Percentiles rank a stretch among this genome's conserved stretches.
phyloP scores from a whole-genome alignment of 2,329 filamentous ascomycete genomes.

The Mycosphaerella sp. region DNA sequence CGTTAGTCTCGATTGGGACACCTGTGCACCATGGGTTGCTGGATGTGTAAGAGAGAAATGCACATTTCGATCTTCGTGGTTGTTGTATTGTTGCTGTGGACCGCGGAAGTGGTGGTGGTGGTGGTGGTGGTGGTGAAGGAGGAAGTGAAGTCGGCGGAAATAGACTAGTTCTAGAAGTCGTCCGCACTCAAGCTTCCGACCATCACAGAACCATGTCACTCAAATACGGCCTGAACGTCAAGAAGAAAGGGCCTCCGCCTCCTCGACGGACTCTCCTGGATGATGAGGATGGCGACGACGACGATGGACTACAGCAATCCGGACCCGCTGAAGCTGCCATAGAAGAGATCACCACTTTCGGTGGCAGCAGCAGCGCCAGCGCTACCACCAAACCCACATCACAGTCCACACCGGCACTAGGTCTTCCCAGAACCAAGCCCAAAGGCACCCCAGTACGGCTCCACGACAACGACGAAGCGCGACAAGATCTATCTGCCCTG shows the following conservation, averaged over 20 bases:
- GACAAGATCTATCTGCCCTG: constrained; percentile 55
- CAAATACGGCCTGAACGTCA: constrained; percentile 35
- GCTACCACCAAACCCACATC: constrained; percentile 8
- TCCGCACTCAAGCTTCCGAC: no score
- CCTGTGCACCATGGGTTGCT: no score
- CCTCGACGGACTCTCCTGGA: constrained; percentile 21
- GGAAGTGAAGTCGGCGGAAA: no score
- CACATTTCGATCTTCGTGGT: no score
- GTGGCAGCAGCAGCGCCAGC: constrained; percentile 49
- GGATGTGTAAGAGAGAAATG: no score
- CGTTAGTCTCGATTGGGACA: no score
- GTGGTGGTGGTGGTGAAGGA: no score
- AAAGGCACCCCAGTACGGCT: constrained; percentile 38
- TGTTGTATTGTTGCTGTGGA: no score
- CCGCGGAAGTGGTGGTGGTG: no score
- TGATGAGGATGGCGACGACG: constrained; percentile 29
- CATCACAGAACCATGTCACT: constrained; percentile 28
- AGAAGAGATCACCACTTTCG: constrained; percentile 53
- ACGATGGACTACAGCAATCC: constrained; percentile 18
- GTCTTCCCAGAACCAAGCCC: constrained; percentile 29
- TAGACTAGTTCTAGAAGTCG: no score
- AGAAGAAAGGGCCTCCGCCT: constrained; percentile 25
- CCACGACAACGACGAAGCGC: constrained; percentile 37
- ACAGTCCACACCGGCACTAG: constrained; percentile 29
- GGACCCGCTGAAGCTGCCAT: constrained; percentile 36